These are phyloP conservation scores for Pseudomonodictys pantanalensis DNA, from an alignment of 495 filamentous ascomycete genomes.

Conservation along the genomic window DNA sequence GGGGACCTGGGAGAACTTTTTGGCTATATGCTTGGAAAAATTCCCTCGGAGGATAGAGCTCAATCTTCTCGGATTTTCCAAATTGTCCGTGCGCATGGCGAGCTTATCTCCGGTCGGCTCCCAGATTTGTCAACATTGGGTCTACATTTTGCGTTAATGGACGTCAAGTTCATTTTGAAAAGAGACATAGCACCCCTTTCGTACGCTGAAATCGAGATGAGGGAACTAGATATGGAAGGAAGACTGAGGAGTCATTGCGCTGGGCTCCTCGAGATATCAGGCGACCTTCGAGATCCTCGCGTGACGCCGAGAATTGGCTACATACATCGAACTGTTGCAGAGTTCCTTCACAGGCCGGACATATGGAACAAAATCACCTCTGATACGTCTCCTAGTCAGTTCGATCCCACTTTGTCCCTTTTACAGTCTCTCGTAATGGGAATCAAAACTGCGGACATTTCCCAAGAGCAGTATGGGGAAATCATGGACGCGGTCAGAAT, in stretches of 20 bases:
- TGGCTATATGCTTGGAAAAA: constrained; percentile 10
- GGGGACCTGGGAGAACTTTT: constrained; percentile 20
- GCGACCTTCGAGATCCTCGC: background rate
- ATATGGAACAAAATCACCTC: background rate
- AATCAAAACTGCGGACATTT: background rate
- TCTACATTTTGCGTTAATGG: background rate
- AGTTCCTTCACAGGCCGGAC: background rate
- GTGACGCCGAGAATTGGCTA: background rate
- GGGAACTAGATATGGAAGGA: background rate
- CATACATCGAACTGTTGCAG: background rate
- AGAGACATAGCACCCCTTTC: background rate
- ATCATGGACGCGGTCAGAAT: background rate
- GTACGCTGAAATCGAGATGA: background rate
- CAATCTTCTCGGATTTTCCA: background rate
- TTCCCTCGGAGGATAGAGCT: background rate
- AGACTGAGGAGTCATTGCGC: background rate
- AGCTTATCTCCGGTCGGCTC: background rate
- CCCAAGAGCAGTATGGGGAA: no score
- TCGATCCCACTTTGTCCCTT: background rate
- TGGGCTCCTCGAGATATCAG: background rate
- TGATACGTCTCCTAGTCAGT: background rate
- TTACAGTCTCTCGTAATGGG: background rate
- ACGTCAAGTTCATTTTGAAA: background rate
- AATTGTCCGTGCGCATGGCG: background rate
- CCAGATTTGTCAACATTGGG: background rate